phyloP scores from a whole-genome alignment of 345 rosid species.

The Populus alba region DNA sequence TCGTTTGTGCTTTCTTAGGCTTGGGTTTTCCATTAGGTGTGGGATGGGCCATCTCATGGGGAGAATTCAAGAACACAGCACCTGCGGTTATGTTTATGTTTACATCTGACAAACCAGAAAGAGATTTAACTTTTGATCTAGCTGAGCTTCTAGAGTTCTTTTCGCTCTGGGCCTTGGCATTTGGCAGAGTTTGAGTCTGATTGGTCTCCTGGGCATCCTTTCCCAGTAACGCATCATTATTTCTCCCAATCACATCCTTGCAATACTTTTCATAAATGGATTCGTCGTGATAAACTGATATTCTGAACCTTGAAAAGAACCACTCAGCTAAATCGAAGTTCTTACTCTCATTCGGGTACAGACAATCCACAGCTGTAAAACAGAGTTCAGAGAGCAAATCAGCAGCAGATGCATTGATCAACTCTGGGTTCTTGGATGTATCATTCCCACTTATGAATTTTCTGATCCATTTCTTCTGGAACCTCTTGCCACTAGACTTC shows the following conservation, averaged over 20 bases:
- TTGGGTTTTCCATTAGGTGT: conserved; percentile 9
- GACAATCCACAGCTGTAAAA: conserved; percentile 50
- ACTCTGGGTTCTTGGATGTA: conserved; percentile 38
- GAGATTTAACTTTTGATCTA: conserved; percentile 32
- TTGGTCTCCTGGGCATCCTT: conserved; percentile 18
- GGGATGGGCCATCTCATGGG: conserved; percentile 21
- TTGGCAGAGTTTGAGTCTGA: conserved; percentile 20
- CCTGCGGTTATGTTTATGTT: conserved; percentile 24
- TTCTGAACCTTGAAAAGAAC: conserved; percentile 85
- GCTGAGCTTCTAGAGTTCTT: conserved; percentile 27
- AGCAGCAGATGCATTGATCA: conserved; percentile 42
- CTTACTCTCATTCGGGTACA: conserved; percentile 37
- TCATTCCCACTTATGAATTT: conserved; percentile 42
- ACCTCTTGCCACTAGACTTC: conserved; percentile 50
- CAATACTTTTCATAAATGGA: conserved; percentile 53
- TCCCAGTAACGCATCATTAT: conserved; percentile 15
- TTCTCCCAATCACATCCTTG: conserved; percentile 44
- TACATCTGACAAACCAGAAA: conserved; percentile 44
- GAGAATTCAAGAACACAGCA: conserved; percentile 22
- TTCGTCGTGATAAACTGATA: conserved; percentile 60
- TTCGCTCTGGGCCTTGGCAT: conserved; percentile 30
- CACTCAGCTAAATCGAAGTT: conserved; percentile 49
- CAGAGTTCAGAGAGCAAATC: conserved; percentile 60
- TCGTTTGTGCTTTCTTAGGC: conserved; percentile 16
- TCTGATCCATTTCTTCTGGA: conserved; percentile 54